These are phyloP conservation scores for Leptographium flavum DNA, from an alignment of 2,329 filamentous ascomycete genomes.

Conservation along the genomic window DNA sequence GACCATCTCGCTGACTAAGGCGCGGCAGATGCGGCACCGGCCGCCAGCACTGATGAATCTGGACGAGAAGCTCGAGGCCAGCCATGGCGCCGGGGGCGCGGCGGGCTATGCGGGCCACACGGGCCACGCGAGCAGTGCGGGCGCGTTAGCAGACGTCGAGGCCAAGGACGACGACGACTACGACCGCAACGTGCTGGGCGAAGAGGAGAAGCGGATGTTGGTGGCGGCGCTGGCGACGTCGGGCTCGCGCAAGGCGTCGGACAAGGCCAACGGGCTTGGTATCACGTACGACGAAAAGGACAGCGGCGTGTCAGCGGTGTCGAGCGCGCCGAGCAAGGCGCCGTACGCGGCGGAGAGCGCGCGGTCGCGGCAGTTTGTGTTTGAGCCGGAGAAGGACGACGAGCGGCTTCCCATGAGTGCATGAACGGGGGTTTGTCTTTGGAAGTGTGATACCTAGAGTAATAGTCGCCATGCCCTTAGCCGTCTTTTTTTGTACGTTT, in stretches of 20 bases:
- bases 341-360: slow-evolving; percentile 19
- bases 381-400: slow-evolving; percentile 19
- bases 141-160: neutral
- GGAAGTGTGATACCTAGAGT: slow-evolving; percentile 1
- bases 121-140: no score
- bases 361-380: slow-evolving; percentile 16
- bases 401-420: slow-evolving; percentile 15
- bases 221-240: slow-evolving; percentile 11
- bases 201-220: slow-evolving; percentile 12
- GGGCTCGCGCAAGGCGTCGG: slow-evolving; percentile 5
- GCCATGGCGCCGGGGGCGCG: no score
- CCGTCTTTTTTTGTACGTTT: neutral
- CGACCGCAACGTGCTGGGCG: slow-evolving; percentile 6
- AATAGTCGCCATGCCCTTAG: neutral
- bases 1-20: slow-evolving; percentile 85
- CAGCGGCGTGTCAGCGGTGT: slow-evolving; percentile 22
- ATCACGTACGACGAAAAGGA: slow-evolving; percentile 25
- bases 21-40: slow-evolving; percentile 72
- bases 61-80: slow-evolving; percentile 28
- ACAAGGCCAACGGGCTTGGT: slow-evolving; percentile 18
- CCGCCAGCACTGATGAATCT: slow-evolving; percentile 77
- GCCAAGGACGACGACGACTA: slow-evolving; percentile 12
- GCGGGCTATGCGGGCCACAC: slow-evolving; percentile 1
- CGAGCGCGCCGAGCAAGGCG: slow-evolving; percentile 13
- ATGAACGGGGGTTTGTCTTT: slow-evolving; percentile 3